phyloP scores from a whole-genome alignment of 1,284 basidiomycete genomes.

The Malassezia dermatis region DNA sequence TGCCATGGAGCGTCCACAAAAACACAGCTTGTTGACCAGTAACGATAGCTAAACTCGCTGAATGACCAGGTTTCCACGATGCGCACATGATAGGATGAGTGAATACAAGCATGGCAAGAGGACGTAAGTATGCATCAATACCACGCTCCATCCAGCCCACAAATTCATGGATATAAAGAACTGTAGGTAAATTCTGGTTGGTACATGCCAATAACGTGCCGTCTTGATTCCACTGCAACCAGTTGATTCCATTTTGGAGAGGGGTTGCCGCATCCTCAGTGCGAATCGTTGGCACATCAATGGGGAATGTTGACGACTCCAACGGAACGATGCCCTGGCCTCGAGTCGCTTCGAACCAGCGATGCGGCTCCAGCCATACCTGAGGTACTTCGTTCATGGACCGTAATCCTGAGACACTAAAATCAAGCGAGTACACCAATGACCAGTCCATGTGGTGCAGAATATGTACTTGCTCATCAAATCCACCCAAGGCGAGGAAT shows the following conservation, averaged over 20 bases:
- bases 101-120: constrained; percentile 61
- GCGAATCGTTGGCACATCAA: background rate
- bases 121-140: constrained; percentile 48
- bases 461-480: constrained; percentile 40
- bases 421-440: constrained; percentile 10
- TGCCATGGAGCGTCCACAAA: constrained; percentile 53
- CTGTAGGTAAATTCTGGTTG: constrained; percentile 56
- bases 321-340: constrained; percentile 40
- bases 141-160: constrained; percentile 50
- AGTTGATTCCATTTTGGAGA: background rate
- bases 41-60: constrained; percentile 59
- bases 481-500: constrained; percentile 46
- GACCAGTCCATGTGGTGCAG: constrained; percentile 22
- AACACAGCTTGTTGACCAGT: constrained; percentile 62
- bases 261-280: background rate
- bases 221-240: constrained; percentile 8
- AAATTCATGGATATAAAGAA: constrained; percentile 58
- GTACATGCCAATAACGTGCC: background rate
- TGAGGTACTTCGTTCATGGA: constrained; percentile 1
- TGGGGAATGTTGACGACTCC: background rate
- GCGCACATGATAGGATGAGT: constrained; percentile 56
- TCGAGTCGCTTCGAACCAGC: constrained; percentile 39
- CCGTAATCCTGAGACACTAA: constrained; percentile 12
- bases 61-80: constrained; percentile 65
- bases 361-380: constrained; percentile 34